Evolutionary conservation across 73 alveolate genomes (phyloP).

Genomic region (Blepharisma stoltei): DNA sequence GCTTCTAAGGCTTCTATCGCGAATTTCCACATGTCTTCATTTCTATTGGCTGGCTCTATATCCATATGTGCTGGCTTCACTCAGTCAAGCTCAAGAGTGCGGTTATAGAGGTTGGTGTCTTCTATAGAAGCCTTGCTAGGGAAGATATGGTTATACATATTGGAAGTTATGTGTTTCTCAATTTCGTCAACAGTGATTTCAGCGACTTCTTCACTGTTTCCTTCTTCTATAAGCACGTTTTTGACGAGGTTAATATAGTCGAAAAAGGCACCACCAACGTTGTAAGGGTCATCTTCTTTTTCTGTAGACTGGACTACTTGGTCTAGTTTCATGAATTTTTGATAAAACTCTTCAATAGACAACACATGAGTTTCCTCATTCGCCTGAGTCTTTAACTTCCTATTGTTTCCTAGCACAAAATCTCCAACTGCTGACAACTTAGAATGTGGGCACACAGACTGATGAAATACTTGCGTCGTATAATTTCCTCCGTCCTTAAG

Average conservation of each 20-base stretch:
- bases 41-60: background rate
- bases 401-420: slow-evolving; percentile 16
- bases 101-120: background rate
- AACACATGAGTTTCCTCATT: slow-evolving; percentile 7
- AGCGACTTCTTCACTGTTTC: background rate
- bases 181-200: slow-evolving; percentile 29
- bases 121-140: slow-evolving; percentile 7
- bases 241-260: background rate
- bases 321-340: slow-evolving; percentile 20
- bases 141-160: slow-evolving; percentile 17
- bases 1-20: slow-evolving; percentile 13
- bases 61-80: slow-evolving; percentile 28
- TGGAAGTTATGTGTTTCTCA: slow-evolving; percentile 23
- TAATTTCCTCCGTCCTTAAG: background rate
- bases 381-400: background rate
- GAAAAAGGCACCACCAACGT: slow-evolving; percentile 19
- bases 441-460: slow-evolving; percentile 19
- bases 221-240: background rate
- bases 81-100: slow-evolving; percentile 14
- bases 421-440: slow-evolving; percentile 10
- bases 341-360: slow-evolving; percentile 6
- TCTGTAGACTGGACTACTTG: background rate
- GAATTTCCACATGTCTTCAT: slow-evolving; percentile 26
- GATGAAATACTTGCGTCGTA: background rate
- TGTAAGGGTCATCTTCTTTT: slow-evolving; percentile 14